phyloP scores from a whole-genome alignment of 495 filamentous ascomycete genomes.

The Viridothelium virens region DNA sequence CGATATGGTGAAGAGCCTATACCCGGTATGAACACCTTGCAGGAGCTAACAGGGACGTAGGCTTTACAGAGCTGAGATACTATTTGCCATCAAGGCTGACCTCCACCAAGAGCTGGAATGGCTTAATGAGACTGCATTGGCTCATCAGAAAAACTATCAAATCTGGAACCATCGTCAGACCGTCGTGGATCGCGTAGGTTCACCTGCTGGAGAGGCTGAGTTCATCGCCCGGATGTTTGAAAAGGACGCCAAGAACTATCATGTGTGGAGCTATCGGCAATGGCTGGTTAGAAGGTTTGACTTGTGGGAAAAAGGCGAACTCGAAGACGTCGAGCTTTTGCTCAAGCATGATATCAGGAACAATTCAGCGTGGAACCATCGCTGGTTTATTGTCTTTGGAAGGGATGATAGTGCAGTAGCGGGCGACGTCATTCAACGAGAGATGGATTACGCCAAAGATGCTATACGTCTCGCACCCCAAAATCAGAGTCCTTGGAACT shows the following conservation, averaged over 20 bases:
- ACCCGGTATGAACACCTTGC: not conserved
- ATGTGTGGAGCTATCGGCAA: slow-evolving; percentile 92
- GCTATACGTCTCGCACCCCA: slow-evolving; percentile 75
- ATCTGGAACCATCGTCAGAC: slow-evolving; percentile 97
- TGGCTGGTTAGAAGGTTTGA: slow-evolving; percentile 80
- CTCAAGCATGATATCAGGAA: slow-evolving; percentile 76
- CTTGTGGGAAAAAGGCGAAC: slow-evolving; percentile 60
- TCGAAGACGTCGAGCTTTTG: slow-evolving; percentile 59
- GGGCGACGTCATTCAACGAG: slow-evolving; percentile 59
- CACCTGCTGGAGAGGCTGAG: slow-evolving; percentile 49
- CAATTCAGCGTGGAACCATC: slow-evolving; percentile 95
- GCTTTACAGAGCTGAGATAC: slow-evolving; percentile 76
- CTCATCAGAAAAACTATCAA: slow-evolving; percentile 93
- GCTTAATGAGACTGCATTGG: slow-evolving; percentile 73
- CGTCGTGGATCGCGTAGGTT: slow-evolving; percentile 52
- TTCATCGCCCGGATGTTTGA: slow-evolving; percentile 79
- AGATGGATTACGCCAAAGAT: slow-evolving; percentile 62
- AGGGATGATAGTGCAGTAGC: slow-evolving; percentile 36
- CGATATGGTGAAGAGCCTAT: slow-evolving; percentile 63
- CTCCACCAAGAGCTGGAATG: slow-evolving; percentile 69
- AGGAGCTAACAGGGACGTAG: slow-evolving; percentile 32
- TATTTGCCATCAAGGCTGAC: slow-evolving; percentile 59
- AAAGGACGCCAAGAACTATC: slow-evolving; percentile 91
- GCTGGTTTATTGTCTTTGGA: slow-evolving; percentile 83
- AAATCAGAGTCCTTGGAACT: slow-evolving; percentile 91